These are phyloP conservation scores for Blastocystis sp. DNA, from an alignment of 352 stramenopile species.

Conservation along the genomic window DNA sequence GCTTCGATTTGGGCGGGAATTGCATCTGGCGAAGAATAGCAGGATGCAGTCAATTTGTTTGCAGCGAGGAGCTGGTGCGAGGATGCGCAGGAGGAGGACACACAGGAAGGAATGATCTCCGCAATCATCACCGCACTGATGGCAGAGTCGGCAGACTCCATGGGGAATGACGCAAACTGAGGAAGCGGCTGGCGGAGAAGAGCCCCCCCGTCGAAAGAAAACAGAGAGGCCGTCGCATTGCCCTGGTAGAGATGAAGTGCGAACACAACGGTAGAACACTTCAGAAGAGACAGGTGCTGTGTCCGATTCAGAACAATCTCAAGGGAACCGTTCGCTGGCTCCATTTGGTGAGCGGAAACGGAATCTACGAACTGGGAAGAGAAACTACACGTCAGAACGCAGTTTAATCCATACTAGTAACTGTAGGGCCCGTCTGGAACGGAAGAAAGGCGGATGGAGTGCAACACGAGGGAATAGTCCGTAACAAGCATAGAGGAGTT, in stretches of 20 bases:
- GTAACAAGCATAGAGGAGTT: not conserved
- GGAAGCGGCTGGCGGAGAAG: not conserved
- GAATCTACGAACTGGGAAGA: not conserved
- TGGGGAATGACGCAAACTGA: not conserved
- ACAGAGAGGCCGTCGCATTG: not conserved
- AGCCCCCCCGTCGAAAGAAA: not conserved
- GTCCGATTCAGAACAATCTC: not conserved
- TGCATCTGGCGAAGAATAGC: not conserved
- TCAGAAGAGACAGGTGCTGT: not conserved
- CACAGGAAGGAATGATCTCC: not conserved
- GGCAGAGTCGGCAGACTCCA: not conserved
- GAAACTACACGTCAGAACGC: not conserved
- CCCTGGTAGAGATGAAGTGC: not conserved
- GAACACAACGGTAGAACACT: not conserved
- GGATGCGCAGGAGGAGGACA: not conserved
- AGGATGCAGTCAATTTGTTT: not conserved
- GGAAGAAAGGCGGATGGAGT: not conserved
- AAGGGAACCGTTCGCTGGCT: not conserved
- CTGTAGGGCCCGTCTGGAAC: conserved; percentile 5
- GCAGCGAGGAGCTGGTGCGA: not conserved
- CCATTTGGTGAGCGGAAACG: not conserved
- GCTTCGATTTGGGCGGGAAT: not conserved
- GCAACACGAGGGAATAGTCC: conserved; percentile 37
- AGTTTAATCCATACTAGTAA: not conserved
- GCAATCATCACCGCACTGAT: not conserved